These are phyloP conservation scores for Camptophora hylomeconis DNA, from an alignment of 2,329 filamentous ascomycete species.

Conservation along the genomic window DNA sequence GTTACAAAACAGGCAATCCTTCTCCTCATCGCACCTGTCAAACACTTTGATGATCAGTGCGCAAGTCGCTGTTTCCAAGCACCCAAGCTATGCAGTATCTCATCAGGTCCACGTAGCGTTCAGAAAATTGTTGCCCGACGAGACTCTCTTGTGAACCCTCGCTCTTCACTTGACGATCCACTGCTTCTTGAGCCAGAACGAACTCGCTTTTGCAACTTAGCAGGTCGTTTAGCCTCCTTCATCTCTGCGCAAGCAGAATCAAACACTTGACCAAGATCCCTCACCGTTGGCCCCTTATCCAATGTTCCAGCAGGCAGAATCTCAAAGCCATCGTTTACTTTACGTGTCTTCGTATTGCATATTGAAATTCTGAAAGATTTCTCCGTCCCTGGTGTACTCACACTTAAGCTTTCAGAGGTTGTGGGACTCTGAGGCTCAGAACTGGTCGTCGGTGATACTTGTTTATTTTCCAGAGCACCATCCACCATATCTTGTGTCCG, in stretches of 20 bases:
- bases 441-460: not conserved
- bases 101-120: no score
- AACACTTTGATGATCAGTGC: no score
- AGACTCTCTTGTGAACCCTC: slow-evolving; percentile 4
- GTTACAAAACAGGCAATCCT: no score
- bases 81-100: no score
- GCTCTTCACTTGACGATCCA: slow-evolving; percentile 8
- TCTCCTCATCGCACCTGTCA: no score
- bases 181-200: slow-evolving; percentile 9
- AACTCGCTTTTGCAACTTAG: slow-evolving; percentile 10
- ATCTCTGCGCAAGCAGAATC: slow-evolving; percentile 1
- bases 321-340: slow-evolving; percentile 15
- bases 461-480: slow-evolving; percentile 7
- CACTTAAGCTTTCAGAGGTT: not conserved
- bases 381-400: no score
- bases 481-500: slow-evolving; percentile 14
- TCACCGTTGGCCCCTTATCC: slow-evolving; percentile 8
- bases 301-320: slow-evolving; percentile 14
- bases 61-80: no score
- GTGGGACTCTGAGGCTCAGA: slow-evolving; percentile 1
- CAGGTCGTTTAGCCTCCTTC: slow-evolving; percentile 7
- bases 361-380: slow-evolving; percentile 8
- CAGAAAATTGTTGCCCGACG: no score
- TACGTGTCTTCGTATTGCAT: slow-evolving; percentile 10
- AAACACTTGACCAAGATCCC: slow-evolving; percentile 10